Conservation (phyloP, 2,329 filamentous ascomycete genomes). For the Ceratocystis eucalypticola region DNA sequence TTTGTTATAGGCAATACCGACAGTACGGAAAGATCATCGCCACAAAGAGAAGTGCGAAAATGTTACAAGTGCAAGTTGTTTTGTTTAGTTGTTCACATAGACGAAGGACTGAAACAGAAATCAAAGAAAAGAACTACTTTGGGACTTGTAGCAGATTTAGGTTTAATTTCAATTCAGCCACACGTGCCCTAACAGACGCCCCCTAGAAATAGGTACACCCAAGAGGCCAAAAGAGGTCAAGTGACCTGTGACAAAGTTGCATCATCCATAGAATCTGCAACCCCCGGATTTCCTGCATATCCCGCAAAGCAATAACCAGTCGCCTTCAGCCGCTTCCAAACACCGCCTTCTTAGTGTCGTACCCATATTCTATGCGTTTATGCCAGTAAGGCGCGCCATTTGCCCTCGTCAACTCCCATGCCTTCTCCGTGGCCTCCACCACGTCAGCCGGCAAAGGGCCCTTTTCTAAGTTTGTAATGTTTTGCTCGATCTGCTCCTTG, state of each 20-base stretch:
- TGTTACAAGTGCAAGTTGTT: background rate
- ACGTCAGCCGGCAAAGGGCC: conserved; percentile 66
- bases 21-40: background rate
- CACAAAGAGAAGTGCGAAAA: background rate
- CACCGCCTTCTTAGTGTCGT: conserved; percentile 48
- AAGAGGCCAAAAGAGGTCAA: background rate
- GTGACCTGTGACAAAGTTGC: background rate
- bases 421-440: conserved; percentile 59
- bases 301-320: background rate
- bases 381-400: conserved; percentile 43
- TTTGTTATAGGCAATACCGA: background rate
- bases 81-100: background rate
- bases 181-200: background rate
- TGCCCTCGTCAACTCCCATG: conserved; percentile 57
- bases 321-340: conserved; percentile 31
- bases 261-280: background rate
- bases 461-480: conserved; percentile 47
- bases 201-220: background rate
- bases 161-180: background rate
- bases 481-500: conserved; percentile 42
- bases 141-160: background rate
- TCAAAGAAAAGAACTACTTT: background rate
- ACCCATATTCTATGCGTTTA: conserved; percentile 50
- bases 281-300: background rate
- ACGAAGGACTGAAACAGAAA: background rate